Conservation (phyloP, 106 monocot genomes). For the Iris macrosiphon region DNA sequence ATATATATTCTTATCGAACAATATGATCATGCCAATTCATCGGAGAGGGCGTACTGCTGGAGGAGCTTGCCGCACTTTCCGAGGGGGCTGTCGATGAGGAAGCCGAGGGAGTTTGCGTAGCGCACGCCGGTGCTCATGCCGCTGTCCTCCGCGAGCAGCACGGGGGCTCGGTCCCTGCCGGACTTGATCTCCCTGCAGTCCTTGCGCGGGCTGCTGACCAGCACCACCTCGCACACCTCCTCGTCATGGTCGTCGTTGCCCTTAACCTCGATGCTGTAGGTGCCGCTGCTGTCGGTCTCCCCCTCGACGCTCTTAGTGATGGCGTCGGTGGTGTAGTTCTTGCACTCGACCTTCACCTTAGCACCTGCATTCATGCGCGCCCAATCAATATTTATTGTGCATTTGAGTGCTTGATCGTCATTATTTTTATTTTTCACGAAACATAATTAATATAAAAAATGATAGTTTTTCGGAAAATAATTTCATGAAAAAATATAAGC, state of each 20-base stretch:
- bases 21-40: too few relatives aligned
- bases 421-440: neutral
- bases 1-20: too few relatives aligned
- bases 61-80: neutral
- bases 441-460: neutral
- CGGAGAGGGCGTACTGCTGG: too few relatives aligned
- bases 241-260: too few relatives aligned
- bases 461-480: neutral
- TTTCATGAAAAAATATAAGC: neutral
- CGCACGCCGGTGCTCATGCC: neutral
- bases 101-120: slow-evolving; percentile 9
- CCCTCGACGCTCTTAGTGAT: neutral
- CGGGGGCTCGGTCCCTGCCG: neutral
- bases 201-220: too few relatives aligned
- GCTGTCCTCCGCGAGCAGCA: neutral
- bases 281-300: neutral
- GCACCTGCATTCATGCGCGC: too few relatives aligned
- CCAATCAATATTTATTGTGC: too few relatives aligned
- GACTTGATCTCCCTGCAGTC: slow-evolving; percentile 1
- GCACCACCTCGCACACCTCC: too few relatives aligned
- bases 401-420: too few relatives aligned
- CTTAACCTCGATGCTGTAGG: neutral
- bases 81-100: neutral
- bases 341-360: slow-evolving; percentile 3
- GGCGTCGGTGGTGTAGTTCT: neutral